A percentile compares a stretch with the other conserved stretches of the same genome.
These are phyloP conservation scores for Penicillium egyptiacum DNA, from an alignment of 495 filamentous ascomycete genomes.

Conservation along the genomic window DNA sequence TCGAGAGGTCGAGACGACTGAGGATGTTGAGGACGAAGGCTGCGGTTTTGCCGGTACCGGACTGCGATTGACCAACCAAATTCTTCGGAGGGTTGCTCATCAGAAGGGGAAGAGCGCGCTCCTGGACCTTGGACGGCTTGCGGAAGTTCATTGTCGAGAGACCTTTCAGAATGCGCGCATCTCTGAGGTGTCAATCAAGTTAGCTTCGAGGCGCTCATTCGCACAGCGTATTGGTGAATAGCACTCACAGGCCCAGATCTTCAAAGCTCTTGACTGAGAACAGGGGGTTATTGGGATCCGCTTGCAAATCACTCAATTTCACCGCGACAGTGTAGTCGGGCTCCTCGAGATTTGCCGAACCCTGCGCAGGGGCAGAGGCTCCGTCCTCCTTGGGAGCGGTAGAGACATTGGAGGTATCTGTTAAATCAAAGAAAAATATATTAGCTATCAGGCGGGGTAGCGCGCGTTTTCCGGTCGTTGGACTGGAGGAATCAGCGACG, in stretches of 20 bases:
- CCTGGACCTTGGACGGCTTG: conserved; percentile 97
- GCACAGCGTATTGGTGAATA: neutral
- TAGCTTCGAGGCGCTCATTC: conserved; percentile 5
- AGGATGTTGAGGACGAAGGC: conserved; percentile 93
- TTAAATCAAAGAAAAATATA: conserved; percentile 6
- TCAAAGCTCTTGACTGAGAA: conserved; percentile 84
- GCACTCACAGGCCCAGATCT: conserved; percentile 75
- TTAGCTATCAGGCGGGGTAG: conserved; percentile 14
- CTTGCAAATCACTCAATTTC: conserved; percentile 84
- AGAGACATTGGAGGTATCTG: conserved; percentile 18
- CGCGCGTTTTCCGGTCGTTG: neutral
- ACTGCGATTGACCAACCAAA: conserved; percentile 97
- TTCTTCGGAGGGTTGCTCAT: conserved; percentile 79
- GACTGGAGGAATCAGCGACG: conserved; percentile 12
- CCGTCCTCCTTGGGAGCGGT: conserved; percentile 46
- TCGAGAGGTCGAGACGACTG: conserved; percentile 70
- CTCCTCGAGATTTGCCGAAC: conserved; percentile 62
- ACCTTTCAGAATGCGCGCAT: conserved; percentile 56
- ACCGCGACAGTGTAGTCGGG: conserved; percentile 81
- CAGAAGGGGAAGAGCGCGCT: conserved; percentile 85
- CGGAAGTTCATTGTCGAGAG: conserved; percentile 82
- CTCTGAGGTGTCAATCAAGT: conserved; percentile 29
- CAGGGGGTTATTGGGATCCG: conserved; percentile 81
- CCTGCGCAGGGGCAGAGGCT: conserved; percentile 39
- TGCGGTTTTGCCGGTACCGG: conserved; percentile 97